Conservation (phyloP, 2,329 filamentous ascomycete species). For the Ophiostoma sp. region DNA sequence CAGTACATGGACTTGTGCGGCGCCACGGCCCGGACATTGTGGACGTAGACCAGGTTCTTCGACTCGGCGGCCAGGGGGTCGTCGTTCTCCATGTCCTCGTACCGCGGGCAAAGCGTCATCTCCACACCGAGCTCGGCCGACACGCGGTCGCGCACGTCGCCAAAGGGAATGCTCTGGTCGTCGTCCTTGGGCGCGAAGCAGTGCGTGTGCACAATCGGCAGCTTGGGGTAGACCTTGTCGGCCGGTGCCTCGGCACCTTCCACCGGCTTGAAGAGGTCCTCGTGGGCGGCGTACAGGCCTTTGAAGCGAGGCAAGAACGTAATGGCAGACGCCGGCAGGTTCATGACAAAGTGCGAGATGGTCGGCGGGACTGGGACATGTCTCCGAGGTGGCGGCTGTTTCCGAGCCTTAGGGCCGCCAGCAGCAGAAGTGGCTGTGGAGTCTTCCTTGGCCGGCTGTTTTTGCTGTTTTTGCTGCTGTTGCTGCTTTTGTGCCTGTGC, state of each 20-base stretch:
- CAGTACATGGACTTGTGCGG: conserved; percentile 97
- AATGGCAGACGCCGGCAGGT: conserved; percentile 86
- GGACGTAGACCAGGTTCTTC: conserved; percentile 53
- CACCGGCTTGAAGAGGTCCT: conserved; percentile 61
- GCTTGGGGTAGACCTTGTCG: conserved; percentile 48
- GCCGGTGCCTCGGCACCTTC: conserved; percentile 33
- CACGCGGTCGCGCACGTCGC: conserved; percentile 67
- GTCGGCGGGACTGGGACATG: conserved; percentile 63
- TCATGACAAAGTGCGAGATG: conserved; percentile 97
- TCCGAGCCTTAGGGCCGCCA: not conserved
- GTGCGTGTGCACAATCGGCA: conserved; percentile 90
- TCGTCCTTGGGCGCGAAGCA: conserved; percentile 86
- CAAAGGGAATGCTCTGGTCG: conserved; percentile 56
- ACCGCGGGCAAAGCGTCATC: conserved; percentile 45
- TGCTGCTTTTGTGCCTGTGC: not conserved
- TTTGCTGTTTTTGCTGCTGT: conserved; percentile 2
- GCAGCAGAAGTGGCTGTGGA: not conserved
- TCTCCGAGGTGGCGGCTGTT: not conserved
- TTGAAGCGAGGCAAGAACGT: conserved; percentile 76
- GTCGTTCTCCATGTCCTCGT: conserved; percentile 48
- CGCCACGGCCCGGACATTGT: conserved; percentile 81
- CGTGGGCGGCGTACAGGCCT: conserved; percentile 74
- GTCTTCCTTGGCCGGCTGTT: not conserved
- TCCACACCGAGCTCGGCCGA: conserved; percentile 59
- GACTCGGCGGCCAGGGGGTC: conserved; percentile 13